Evolutionary conservation across 768 basidiomycete genomes (phyloP).

Genomic region (Termitomyces sp.): DNA sequence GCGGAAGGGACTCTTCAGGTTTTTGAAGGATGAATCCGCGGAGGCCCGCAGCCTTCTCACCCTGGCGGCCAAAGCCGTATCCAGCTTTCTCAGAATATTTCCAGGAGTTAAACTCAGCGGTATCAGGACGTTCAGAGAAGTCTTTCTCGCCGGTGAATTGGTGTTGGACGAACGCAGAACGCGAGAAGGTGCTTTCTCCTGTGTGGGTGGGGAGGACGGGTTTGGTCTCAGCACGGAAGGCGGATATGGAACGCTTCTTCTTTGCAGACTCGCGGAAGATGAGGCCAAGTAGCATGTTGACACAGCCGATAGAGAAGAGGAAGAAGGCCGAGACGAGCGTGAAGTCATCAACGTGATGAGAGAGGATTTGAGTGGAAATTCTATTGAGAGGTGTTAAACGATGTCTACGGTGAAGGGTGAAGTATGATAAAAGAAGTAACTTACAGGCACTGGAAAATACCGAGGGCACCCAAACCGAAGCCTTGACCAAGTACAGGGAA

Average conservation of each 20-base stretch:
- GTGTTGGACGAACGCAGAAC: conserved; percentile 30
- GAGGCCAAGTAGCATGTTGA: conserved; percentile 80
- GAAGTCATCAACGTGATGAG: conserved; percentile 79
- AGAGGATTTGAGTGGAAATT: conserved; percentile 67
- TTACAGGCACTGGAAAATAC: conserved; percentile 83
- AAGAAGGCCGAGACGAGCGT: conserved; percentile 86
- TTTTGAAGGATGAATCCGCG: conserved; percentile 60
- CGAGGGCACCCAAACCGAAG: conserved; percentile 86
- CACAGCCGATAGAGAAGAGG: conserved; percentile 77
- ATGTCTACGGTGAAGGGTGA: not conserved
- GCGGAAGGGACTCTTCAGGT: conserved; percentile 57
- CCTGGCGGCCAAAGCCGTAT: conserved; percentile 79
- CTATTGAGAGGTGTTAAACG: conserved; percentile 25
- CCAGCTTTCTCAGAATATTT: conserved; percentile 40
- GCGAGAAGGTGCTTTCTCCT: conserved; percentile 33
- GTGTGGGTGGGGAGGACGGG: conserved; percentile 51
- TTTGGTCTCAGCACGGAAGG: conserved; percentile 60
- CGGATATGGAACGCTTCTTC: conserved; percentile 59
- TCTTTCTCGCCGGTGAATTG: conserved; percentile 25
- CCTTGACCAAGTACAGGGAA: conserved; percentile 86
- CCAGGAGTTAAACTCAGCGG: conserved; percentile 26
- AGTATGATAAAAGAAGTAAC: conserved; percentile 21
- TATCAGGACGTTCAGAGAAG: conserved; percentile 15
- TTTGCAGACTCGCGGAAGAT: conserved; percentile 73
- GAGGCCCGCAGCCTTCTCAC: conserved; percentile 71